Evolutionary conservation across 1,284 basidiomycete genomes (phyloP), one percentile per base, ranked within the genome.

Genomic region (Thecaphora frezii): DNA sequence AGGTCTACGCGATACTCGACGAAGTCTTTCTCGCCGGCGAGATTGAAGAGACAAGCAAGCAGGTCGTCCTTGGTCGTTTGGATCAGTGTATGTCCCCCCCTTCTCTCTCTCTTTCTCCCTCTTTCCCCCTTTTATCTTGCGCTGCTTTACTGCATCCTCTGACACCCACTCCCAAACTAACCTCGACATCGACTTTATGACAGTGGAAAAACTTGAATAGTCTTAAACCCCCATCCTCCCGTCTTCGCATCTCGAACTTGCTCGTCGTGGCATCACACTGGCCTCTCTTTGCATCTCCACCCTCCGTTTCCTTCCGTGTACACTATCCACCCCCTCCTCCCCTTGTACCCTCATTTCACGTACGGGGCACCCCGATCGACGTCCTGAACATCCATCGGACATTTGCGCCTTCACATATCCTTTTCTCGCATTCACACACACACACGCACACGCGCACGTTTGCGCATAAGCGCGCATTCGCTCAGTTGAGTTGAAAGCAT

Each of bases 11-110:
- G 1, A 97, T 98, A 52, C 83, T 98, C 53, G 96, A 98, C 79
- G 94, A 98, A 77, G 91, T 97, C 44, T 97, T 98, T 82, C 83
- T 98, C n/a, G 94, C 94, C 2, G 96, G 96, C 14, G 94, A 97
- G 81, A 90, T 98, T 44, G 92, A 97, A 81, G 96, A 98, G 81
- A 97, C 94, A 22, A 92, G 89, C 79, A 97, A 97, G 79, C 89
- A 92, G 48, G 93, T 97, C 19, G 92, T 98, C 0, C 82, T 98
- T 33, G 86, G 88, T 40, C 85, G 93, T 53, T 81, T 98, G 48
- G 93, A 96, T 43, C 62, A 71, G 36, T 41, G 74, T 75, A 56
- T 57, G 74, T 70, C 19, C 19, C 19, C 5, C 21, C 23, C 10
- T 22, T 22, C 18, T n/a, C 21, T 40, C 38, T 22, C 18, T 40